Evolutionary conservation across 495 filamentous ascomycete species (phyloP), one percentile per base, ranked within the genome.

Genomic region (Parathielavia hyrcaniae): DNA sequence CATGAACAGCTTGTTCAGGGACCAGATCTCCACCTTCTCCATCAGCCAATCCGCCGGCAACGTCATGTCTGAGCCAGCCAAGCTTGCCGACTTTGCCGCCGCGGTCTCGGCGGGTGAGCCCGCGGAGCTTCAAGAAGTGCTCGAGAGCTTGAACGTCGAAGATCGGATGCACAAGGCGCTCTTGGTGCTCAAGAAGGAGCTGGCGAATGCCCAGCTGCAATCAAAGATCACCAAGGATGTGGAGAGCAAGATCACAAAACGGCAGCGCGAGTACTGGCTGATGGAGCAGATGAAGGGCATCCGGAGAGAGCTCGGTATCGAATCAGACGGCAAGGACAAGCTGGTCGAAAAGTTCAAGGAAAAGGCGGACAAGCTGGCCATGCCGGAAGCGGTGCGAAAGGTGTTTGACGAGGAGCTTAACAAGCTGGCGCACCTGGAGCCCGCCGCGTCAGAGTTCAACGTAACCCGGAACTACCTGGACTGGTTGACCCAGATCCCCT

Each of bases 261-360:
- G 93, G 12, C 93, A 99, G 68, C 85, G 93, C 32, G 95, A 99
- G 66, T 99, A 99, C 75, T 99, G 90, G 89, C 76, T 99, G 19
- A 92, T 93, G 89, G 93, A 99, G 71, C 95, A 99, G 67, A 95
- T 97, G 91, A 97, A 97, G 74, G 95, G 90, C n/a, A 97, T 99
- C 66, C 85, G 88, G 59, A 80, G 92, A 53, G 95, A 99, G 69
- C 80, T 99, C 20, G 95, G 95, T 14, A 90, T 97, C 55, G 95
- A 97, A 71, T 93, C 89, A 4, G 93, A 99, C 65, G 93, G 95
- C 35, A 99, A 96, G 71, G 93, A 99, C 58, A 97, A 96, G 73
- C 80, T 99, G 26, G 88, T 97, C 2, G 95, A 97, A 72, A 93
- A 87, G 67, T 99, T 97, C 75, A 92, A 87, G 72, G 91, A 96